Evolutionary conservation across 495 filamentous ascomycete species (phyloP), one percentile per base, ranked within the genome.

Genomic region (Penicillium chermesinum): DNA sequence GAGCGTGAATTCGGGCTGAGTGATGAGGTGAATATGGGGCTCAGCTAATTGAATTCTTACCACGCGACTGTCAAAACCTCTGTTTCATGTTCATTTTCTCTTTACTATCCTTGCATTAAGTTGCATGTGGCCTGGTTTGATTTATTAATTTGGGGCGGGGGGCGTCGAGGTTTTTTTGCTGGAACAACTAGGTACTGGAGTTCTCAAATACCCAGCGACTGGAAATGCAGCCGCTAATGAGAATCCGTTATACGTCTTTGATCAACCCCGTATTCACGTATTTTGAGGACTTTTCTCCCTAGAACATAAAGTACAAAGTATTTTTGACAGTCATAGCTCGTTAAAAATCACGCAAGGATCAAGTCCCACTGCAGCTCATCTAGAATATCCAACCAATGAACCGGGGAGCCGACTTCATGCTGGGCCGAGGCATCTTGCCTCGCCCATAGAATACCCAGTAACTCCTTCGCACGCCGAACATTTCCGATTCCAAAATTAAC

Each of bases 11-110:
- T 72, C 58, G 76, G 76, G 3, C 44, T 76, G 25, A 71, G 74
- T 12, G 76, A 79, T 56, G 76, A 79, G 42, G 63, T 75, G 7
- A 73, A 74, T 47, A 79, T 79, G 76, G 76, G 69, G 15, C 50
- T 79, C 51, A 77, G 76, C 51, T 79, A 64, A 72, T 19, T 7
- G 1, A 10, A 17, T 44, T 35, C 16, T 12, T 9, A 13, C 30
- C 4, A n/a, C n/a, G n/a, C n/a, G n/a, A n/a, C n/a, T n/a, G n/a
- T n/a, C n/a, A n/a, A n/a, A n/a, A n/a, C n/a, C n/a, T n/a, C n/a
- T n/a, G n/a, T n/a, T n/a, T n/a, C n/a, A n/a, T n/a, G n/a, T n/a
- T n/a, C n/a, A n/a, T n/a, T n/a, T n/a, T n/a, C n/a, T n/a, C n/a
- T n/a, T n/a, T n/a, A 10, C 14, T 37, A 46, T 37, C 2, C 32